phyloP scores from a whole-genome alignment of 768 basidiomycete species.

The Clathrus columnatus region DNA sequence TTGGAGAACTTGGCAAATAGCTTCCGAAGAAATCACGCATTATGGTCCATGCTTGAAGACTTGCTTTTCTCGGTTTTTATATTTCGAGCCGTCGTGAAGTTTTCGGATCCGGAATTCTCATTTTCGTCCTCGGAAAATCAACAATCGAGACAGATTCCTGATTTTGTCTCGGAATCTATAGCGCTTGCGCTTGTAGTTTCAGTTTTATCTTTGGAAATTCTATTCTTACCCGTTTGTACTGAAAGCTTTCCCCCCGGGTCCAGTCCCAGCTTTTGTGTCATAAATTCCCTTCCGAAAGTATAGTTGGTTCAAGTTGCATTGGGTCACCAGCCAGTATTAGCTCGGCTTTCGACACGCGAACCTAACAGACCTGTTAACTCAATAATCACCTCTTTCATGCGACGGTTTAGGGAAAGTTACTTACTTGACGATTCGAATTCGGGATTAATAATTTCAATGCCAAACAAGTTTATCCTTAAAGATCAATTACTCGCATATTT shows the following conservation, averaged over 20 bases:
- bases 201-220: not conserved
- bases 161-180: no score
- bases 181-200: not conserved
- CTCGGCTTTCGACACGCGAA: conserved; percentile 88
- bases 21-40: no score
- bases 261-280: conserved; percentile 20
- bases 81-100: not conserved
- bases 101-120: not conserved
- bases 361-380: conserved; percentile 76
- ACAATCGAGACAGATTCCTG: not conserved
- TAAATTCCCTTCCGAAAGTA: conserved; percentile 52
- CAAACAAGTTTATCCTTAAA: no score
- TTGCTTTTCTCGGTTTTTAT: not conserved
- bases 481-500: no score
- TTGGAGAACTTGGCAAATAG: no score
- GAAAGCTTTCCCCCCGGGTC: not conserved
- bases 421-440: no score
- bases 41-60: no score
- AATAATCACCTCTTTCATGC: no score
- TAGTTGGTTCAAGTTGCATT: conserved; percentile 90
- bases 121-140: not conserved
- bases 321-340: conserved; percentile 90
- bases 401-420: no score
- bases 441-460: no score
- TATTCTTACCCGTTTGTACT: conserved; percentile 12